Base-by-base conservation (phyloP, 352 stramenopile genomes). In the Phytophthora hybrid region DNA sequence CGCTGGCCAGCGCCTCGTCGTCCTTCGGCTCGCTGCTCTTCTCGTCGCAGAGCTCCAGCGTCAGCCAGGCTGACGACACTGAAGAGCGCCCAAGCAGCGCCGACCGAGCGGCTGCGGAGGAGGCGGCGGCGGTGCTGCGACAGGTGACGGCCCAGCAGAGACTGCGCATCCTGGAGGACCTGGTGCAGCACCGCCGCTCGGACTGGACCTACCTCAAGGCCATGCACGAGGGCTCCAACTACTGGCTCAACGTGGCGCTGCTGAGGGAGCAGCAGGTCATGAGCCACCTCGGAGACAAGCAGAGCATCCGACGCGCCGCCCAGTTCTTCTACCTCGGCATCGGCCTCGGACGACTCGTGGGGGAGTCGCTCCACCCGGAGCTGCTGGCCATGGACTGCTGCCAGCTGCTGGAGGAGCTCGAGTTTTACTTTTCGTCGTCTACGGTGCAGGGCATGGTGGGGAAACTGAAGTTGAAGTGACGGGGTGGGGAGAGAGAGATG, bases 251-350 rank as follows among this genome's bases (percentile, higher is more conserved):
- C 74, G 68, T 96, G 4, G 86, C 89, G 11, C 63, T 93, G 53
- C 62, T 96, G 14, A 72, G 83, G 3, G 89, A 96, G 68, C 80
- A 85, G 29, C 79, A 93, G 32, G 77, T 96, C 53, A 83, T 91
- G 66, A 78, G 74, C n/a, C 71, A 88, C 54, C 57, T 95, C 5
- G 83, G 81, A 18, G 76, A 90, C 47, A 89, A 88, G 61, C 82
- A 88, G 19, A 81, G 71, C 41, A 84, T 91, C 21, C 78, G 82
- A 21, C 79, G 86, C 9, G 85, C 79, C n/a, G 72, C 86, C 7
- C 86, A 94, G 76, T 92, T 93, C 60, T 96, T 93, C 63, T 96
- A 94, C 61, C 71, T 96, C 29, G 89, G 89, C 0, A 82, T 94
- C 26, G 87, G 87, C 5, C 77, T 96, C 0, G 89, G 89, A 0